A percentile compares a stretch with the other conserved stretches of the same genome.
These are phyloP conservation scores for Rhodotorula sp. DNA, from an alignment of 1,284 basidiomycete genomes.

Conservation along the genomic window DNA sequence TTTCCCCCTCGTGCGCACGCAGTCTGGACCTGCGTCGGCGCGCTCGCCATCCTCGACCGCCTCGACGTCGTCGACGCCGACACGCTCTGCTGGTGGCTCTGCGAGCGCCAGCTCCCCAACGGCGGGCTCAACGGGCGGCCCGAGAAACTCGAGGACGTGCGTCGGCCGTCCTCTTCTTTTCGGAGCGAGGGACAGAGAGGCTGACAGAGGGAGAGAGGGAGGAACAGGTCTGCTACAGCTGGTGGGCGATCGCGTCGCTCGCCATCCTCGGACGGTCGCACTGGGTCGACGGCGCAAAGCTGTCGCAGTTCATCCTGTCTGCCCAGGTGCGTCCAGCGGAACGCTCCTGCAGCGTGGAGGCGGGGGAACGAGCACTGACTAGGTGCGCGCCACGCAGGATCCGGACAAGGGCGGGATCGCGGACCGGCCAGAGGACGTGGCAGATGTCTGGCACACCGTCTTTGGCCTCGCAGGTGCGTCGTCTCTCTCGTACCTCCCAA, in stretches of 20 bases:
- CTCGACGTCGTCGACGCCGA: conserved; percentile 72
- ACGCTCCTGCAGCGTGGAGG: background rate
- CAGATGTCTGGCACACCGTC: conserved; percentile 92
- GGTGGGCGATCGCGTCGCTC: conserved; percentile 90
- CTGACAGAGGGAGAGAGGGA: background rate
- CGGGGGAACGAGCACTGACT: no score
- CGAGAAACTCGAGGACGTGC: conserved; percentile 94
- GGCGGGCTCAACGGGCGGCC: conserved; percentile 94
- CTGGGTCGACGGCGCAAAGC: conserved; percentile 89
- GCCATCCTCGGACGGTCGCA: conserved; percentile 78
- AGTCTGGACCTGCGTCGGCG: conserved; percentile 89
- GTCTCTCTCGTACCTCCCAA: background rate
- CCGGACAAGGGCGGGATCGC: conserved; percentile 88
- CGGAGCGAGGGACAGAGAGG: background rate
- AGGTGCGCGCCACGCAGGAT: conserved; percentile 60
- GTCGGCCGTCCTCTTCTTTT: conserved; percentile 43
- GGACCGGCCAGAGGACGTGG: conserved; percentile 88
- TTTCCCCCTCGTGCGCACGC: background rate
- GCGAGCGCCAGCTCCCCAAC: conserved; percentile 86
- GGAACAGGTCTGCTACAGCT: conserved; percentile 88
- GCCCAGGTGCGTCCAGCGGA: conserved; percentile 65
- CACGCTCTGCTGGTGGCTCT: conserved; percentile 85
- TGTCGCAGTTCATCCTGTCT: conserved; percentile 78
- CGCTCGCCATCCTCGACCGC: conserved; percentile 80
- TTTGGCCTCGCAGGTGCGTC: conserved; percentile 83